Evolutionary conservation across 75 land plant species (phyloP), one percentile per base, ranked within the genome.

Genomic region (Ceratopteris richardii): DNA sequence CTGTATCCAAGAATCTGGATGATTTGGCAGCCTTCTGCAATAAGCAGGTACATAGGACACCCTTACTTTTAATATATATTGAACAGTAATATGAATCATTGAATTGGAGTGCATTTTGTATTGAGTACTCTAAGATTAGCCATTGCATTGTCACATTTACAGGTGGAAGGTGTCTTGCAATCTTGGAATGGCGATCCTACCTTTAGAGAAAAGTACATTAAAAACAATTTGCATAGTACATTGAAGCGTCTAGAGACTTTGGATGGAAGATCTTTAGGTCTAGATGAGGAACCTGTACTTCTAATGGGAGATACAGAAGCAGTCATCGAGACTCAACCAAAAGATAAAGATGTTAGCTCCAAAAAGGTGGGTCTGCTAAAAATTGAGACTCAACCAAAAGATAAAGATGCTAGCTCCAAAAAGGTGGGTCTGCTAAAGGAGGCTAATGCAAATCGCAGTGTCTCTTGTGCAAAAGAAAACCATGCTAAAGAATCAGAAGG

Each of bases 191-290:
- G 46, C 5, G 60, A 86, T 62, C 66, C 71, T 37, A 82, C 83
- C 29, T 89, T 85, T 61, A 70, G 98, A n/a, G 68, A 25, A 19
- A 81, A 74, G 10, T 93, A 93, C 36, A 48, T 86, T 20, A 77
- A 68, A 37, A 71, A 69, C 64, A 93, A 93, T 60, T 61, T 51
- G 39, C 43, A 55, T 52, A 93, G 98, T 62, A 93, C 90, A 13
- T 26, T 93, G 40, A 78, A 81, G 66, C 70, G 98, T 44, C 54
- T 88, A 33, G 69, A 56, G 41, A 85, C 96, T 0, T 43, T 77
- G 29, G 98, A 93, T 66, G 98, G 98, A 6, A 76, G 96, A n/a
- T 68, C 84, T 0, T 73, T 88, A 33, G 90, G 87, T 33, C 96
- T 85, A 52, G 82, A 86, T 65, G 90, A 93, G 63, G 77, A 73